Percentiles rank a stretch among this genome's conserved stretches.
Evolutionary conservation across 352 stramenopile genomes (phyloP).

Genomic region (Pseudoperonospora humuli): DNA sequence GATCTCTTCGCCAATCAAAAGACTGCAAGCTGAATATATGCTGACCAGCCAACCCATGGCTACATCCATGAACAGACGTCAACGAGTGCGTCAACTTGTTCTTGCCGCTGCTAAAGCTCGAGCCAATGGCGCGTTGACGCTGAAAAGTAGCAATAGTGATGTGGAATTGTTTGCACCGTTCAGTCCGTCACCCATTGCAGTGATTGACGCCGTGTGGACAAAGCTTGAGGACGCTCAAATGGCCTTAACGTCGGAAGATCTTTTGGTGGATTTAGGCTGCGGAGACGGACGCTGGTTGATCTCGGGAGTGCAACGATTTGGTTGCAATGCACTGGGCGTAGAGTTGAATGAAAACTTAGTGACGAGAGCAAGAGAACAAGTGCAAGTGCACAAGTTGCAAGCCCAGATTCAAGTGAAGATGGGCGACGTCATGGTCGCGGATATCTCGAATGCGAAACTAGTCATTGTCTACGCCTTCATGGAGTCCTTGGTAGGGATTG

Average conservation of each 20-base stretch:
- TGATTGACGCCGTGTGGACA: constrained; percentile 64
- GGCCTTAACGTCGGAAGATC: constrained; percentile 27
- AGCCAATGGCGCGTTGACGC: constrained; percentile 37
- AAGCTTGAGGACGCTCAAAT: constrained; percentile 19
- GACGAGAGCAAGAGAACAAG: constrained; percentile 18
- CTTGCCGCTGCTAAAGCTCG: constrained; percentile 53
- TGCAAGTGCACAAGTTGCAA: constrained; percentile 18
- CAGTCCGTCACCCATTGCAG: constrained; percentile 49
- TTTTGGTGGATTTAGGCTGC: constrained; percentile 77
- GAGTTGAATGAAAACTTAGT: constrained; percentile 62
- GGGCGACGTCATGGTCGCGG: constrained; percentile 46
- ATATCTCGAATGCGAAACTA: constrained; percentile 43
- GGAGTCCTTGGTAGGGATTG: constrained; percentile 60
- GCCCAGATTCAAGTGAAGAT: constrained; percentile 40
- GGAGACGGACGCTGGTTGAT: constrained; percentile 77
- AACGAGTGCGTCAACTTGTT: constrained; percentile 46
- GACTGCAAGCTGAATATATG: not conserved
- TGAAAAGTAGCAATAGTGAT: constrained; percentile 8
- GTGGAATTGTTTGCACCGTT: constrained; percentile 59
- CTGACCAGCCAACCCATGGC: constrained; percentile 16
- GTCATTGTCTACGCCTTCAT: constrained; percentile 84
- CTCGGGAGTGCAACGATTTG: constrained; percentile 45
- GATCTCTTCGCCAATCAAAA: constrained; percentile 20
- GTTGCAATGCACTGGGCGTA: constrained; percentile 57
- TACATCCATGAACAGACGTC: constrained; percentile 18